Conservation (phyloP, 2,329 filamentous ascomycete genomes). For the Penicillium sp. region DNA sequence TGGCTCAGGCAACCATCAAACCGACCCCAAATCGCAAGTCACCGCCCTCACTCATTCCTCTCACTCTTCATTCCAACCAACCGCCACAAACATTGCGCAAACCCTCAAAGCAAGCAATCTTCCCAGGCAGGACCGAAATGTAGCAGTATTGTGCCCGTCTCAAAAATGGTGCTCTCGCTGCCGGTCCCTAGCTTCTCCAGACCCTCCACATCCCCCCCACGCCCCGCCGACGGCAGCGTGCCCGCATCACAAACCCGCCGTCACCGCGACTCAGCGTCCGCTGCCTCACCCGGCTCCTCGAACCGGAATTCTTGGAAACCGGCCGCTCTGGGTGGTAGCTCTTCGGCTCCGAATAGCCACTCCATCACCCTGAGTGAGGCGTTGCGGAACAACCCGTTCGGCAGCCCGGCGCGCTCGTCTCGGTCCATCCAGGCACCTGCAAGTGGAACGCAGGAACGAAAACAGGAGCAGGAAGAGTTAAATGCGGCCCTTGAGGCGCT, state of each 20-base stretch:
- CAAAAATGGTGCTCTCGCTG: constrained; percentile 41
- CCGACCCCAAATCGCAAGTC: constrained; percentile 4
- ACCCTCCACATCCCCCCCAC: constrained; percentile 30
- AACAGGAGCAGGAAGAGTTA: constrained; percentile 39
- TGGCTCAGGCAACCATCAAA: constrained; percentile 3
- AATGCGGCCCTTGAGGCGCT: constrained; percentile 45
- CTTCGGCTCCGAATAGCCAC: constrained; percentile 22
- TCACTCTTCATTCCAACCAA: constrained; percentile 5
- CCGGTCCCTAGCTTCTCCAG: constrained; percentile 37
- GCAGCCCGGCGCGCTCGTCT: constrained; percentile 28
- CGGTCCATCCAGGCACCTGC: constrained; percentile 21
- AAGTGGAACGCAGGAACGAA: constrained; percentile 30
- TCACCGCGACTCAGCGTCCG: constrained; percentile 15
- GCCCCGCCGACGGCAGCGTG: constrained; percentile 25
- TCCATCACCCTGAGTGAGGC: constrained; percentile 44
- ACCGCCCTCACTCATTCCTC: constrained; percentile 1
- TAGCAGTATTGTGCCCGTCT: constrained; percentile 23
- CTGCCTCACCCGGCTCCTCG: constrained; percentile 17
- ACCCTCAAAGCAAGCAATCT: background rate
- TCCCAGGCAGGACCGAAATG: constrained; percentile 28
- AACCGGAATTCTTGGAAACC: constrained; percentile 14
- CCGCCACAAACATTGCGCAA: background rate
- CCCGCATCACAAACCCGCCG: constrained; percentile 14
- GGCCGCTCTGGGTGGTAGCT: constrained; percentile 5
- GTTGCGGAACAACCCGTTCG: constrained; percentile 47